phyloP scores from a whole-genome alignment of 257 asterid genomes.

The Nicotiana tabacum region DNA sequence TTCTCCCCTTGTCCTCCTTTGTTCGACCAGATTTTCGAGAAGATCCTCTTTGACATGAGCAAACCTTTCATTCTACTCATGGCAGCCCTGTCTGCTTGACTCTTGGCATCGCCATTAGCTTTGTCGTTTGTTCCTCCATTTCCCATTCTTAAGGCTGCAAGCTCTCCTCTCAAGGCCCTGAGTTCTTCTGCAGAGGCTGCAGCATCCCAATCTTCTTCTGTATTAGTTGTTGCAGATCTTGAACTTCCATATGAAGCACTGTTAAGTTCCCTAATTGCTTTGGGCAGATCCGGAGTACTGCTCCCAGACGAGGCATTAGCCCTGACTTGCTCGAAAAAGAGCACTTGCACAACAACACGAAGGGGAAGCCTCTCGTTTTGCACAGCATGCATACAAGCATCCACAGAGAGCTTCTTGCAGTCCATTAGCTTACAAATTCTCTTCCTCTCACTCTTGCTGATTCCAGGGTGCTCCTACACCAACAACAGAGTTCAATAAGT shows the following conservation, averaged over 20 bases:
- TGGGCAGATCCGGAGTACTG: conserved; percentile 92
- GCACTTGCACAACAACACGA: conserved; percentile 86
- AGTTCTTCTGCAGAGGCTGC: conserved; percentile 89
- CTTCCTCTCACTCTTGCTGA: conserved; percentile 85
- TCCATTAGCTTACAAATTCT: conserved; percentile 71
- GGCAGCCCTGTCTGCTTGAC: conserved; percentile 50
- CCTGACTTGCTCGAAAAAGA: conserved; percentile 90
- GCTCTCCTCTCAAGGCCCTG: conserved; percentile 72
- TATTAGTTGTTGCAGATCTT: conserved; percentile 57
- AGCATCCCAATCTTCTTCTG: conserved; percentile 97
- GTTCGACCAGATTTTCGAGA: conserved; percentile 78
- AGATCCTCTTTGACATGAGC: conserved; percentile 64
- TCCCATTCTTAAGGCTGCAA: conserved; percentile 67
- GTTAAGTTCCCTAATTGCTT: conserved; percentile 72
- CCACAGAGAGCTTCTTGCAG: conserved; percentile 91
- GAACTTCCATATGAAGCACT: conserved; percentile 69
- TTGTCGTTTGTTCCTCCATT: conserved; percentile 40
- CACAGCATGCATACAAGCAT: conserved; percentile 91
- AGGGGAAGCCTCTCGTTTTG: conserved; percentile 90
- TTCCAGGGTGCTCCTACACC: conserved; percentile 72
- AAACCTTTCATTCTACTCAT: conserved; percentile 58
- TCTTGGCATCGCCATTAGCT: conserved; percentile 32
- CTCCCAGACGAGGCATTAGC: conserved; percentile 93
- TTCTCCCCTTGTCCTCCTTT: conserved; percentile 63
- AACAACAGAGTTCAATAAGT: not conserved